Base-by-base conservation (phyloP, 768 basidiomycete species). In the Tulasnella sp. region DNA sequence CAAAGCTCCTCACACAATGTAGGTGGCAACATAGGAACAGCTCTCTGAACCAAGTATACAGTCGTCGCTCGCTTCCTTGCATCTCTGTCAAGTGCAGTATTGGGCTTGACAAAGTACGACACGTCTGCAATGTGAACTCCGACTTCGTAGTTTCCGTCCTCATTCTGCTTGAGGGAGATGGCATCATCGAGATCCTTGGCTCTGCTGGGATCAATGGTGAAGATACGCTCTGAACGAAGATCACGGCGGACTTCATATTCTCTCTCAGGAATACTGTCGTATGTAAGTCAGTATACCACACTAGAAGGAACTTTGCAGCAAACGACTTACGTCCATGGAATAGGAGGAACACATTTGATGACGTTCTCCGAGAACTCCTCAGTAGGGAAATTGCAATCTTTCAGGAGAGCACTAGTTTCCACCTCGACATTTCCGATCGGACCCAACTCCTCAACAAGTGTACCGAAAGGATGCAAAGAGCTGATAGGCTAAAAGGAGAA, bases 351-450 rank as follows among this genome's bases (percentile, higher is more conserved):
- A 63, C 95, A 98, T 66, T 98, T 96, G 56, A 90, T 62, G 20
- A 96, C 91, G 60, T 85, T 85, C 41, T 99, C 95, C 7, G 82
- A 78, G 67, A 99, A 99, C 56, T 98, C 95, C 65, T 93, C 91
- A 0, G 89, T 86, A 2, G 93, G 89, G 79, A 96, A 96, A 67
- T 96, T 96, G 73, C 91, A 96, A 65, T 99, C 95, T 66, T 98
- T 98, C 57, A 99, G 72, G 54, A 99, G 70, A 6, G 95, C 95
- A 55, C 88, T 92, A 4, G 93, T 98, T 67, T 99, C 95, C 6
- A 95, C 91, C 66, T 98, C 91, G 45, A 93, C 81, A 58, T 99
- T 88, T n/a, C 95, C 95, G 55, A 99, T 99, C 16, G 91, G 83
- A 39, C 95, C 95, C 44, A 99, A 76, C 64, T 99, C 92, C 64